Evolutionary conservation across 495 filamentous ascomycete genomes (phyloP).

Genomic region (Tuber umbilicatum): DNA sequence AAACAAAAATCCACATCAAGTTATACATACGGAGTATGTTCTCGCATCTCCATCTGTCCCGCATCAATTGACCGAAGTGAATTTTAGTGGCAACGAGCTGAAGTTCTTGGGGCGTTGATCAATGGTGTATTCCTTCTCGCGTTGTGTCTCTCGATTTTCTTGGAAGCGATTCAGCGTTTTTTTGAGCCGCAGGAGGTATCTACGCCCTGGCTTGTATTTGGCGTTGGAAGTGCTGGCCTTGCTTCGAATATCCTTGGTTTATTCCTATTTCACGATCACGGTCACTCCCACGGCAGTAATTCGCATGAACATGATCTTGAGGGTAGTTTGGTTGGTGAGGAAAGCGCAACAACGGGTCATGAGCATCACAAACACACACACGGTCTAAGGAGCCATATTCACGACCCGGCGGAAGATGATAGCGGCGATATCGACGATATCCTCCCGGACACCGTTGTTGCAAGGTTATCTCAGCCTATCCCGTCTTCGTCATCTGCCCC

Average conservation of each 20-base stretch:
- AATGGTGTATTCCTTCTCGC: constrained; percentile 97
- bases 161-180: constrained; percentile 85
- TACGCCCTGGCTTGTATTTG: constrained; percentile 75
- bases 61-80: constrained; percentile 42
- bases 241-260: constrained; percentile 84
- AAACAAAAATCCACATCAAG: constrained; percentile 71
- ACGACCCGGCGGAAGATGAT: constrained; percentile 39
- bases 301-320: constrained; percentile 36
- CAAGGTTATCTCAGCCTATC: constrained; percentile 35
- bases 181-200: constrained; percentile 79
- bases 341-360: constrained; percentile 14
- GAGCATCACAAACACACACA: constrained; percentile 26
- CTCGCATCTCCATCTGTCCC: constrained; percentile 15
- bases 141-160: constrained; percentile 86
- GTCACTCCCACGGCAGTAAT: constrained; percentile 65
- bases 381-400: constrained; percentile 19
- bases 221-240: constrained; percentile 81
- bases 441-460: constrained; percentile 47
- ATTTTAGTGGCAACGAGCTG: constrained; percentile 86
- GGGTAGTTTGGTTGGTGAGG: not conserved
- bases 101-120: constrained; percentile 89
- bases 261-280: constrained; percentile 84
- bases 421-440: constrained; percentile 44
- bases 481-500: constrained; percentile 13
- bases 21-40: constrained; percentile 85